Percentiles rank a stretch among this genome's conserved stretches.
Evolutionary conservation across 2,329 filamentous ascomycete genomes (phyloP).

Genomic region (Aspergillus sp.): DNA sequence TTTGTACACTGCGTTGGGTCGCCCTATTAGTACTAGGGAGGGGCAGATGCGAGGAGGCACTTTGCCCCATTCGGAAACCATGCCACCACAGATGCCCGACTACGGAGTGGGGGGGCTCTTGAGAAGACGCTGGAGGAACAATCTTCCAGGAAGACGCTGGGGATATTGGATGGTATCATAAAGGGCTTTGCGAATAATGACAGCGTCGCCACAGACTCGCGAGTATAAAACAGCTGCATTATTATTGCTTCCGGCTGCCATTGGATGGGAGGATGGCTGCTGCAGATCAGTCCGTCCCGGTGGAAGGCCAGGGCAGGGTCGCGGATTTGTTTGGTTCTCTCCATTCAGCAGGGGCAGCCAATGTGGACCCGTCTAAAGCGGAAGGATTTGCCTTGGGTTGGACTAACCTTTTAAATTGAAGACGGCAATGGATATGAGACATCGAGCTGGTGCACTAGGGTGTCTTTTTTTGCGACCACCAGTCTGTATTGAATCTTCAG

Average conservation of each 20-base stretch:
- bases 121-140: neutral
- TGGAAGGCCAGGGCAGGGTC: neutral
- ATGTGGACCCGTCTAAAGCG: slow-evolving; percentile 1
- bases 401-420: neutral
- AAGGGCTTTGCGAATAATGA: neutral
- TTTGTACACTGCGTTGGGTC: neutral
- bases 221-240: neutral
- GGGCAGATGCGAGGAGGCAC: neutral
- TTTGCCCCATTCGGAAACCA: neutral
- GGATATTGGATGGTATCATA: neutral
- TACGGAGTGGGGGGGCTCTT: neutral
- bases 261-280: neutral
- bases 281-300: slow-evolving; percentile 5
- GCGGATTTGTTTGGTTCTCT: neutral
- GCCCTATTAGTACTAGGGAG: neutral
- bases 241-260: neutral
- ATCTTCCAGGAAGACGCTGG: neutral
- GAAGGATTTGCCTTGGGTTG: slow-evolving; percentile 3
- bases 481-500: no score
- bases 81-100: neutral
- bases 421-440: neutral
- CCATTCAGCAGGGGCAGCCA: neutral
- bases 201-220: neutral
- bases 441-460: neutral
- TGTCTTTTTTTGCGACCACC: no score